Evolutionary conservation across 2,329 filamentous ascomycete genomes (phyloP), one percentile per base, ranked within the genome.

Genomic region (Botrytis galanthina): DNA sequence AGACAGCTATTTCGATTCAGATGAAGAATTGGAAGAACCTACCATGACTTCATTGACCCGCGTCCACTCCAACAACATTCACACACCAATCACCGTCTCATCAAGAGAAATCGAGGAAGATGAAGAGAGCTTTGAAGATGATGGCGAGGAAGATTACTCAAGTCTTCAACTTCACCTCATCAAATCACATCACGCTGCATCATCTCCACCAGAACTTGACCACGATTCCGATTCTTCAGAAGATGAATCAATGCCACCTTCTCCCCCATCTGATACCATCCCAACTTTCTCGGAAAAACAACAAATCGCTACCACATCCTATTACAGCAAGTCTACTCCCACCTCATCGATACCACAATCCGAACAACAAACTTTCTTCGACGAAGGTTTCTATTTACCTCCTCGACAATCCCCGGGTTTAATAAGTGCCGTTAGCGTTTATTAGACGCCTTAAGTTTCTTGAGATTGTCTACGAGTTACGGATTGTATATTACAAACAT

Each of bases 201-300:
- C 83, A 79, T 89, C 90, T 71, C 86, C 92, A 70, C 92, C 92
- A 14, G 92, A 93, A 81, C 88, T 94, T 73, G 87, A 90, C 77
- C 86, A 89, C 76, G 92, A 94, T 80, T 88, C 87, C 75, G 91
- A 85, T 60, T 90, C 89, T 2, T 91, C 89, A 73, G 92, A 94
- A 78, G 92, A 94, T 83, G 90, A 93, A 77, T 84, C 86, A 66
- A 85, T 93, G 89, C 92, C 92, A 12, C 91, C 91, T 32, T 80
- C 80, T 46, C 80, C 80, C 48, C 79, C 80, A n/a, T 77, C 78
- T n/a, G 72, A 76, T 67, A 42, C 86, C 51, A 83, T 93, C 71
- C 85, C 88, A 74, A 83, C 86, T 59, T 92, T 93, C 80, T 84
- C 87, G 63, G 85, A 88, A 78, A 88, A 91, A 84, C 84, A 89